phyloP scores from a whole-genome alignment of 306 rosid genomes.

The Biancaea sappan region DNA sequence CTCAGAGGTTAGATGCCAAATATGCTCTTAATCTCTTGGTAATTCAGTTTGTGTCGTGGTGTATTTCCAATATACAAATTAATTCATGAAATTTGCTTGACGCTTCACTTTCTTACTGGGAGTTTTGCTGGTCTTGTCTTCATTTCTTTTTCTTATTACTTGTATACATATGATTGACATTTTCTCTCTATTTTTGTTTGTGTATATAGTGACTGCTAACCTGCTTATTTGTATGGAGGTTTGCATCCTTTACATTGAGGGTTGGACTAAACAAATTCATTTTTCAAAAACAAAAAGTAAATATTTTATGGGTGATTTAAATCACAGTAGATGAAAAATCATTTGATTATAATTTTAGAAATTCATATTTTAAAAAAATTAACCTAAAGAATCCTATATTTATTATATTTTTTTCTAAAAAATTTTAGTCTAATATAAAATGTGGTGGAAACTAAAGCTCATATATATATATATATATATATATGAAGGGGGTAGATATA shows the following conservation, averaged over 20 bases:
- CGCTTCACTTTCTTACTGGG: neutral
- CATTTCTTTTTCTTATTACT: neutral
- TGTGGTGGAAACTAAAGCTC: too few species aligned
- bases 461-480: too few species aligned
- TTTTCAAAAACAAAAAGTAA: too few species aligned
- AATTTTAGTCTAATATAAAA: too few species aligned
- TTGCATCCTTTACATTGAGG: too few species aligned
- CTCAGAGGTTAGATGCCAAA: conserved; percentile 62
- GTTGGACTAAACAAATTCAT: too few species aligned
- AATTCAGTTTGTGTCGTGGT: neutral
- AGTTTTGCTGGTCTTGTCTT: neutral
- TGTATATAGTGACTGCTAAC: too few species aligned
- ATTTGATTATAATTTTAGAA: neutral
- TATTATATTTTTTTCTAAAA: neutral
- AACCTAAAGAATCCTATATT: neutral
- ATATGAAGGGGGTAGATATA: neutral
- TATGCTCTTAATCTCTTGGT: neutral
- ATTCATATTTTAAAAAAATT: neutral
- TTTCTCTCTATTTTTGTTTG: too few species aligned
- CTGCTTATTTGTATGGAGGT: neutral
- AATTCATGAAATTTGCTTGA: too few species aligned
- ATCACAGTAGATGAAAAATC: neutral
- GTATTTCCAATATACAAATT: neutral
- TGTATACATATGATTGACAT: too few species aligned
- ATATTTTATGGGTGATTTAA: too few species aligned